Evolutionary conservation across 306 rosid species (phyloP), one percentile per base, ranked within the genome.

Genomic region (Vicia faba): DNA sequence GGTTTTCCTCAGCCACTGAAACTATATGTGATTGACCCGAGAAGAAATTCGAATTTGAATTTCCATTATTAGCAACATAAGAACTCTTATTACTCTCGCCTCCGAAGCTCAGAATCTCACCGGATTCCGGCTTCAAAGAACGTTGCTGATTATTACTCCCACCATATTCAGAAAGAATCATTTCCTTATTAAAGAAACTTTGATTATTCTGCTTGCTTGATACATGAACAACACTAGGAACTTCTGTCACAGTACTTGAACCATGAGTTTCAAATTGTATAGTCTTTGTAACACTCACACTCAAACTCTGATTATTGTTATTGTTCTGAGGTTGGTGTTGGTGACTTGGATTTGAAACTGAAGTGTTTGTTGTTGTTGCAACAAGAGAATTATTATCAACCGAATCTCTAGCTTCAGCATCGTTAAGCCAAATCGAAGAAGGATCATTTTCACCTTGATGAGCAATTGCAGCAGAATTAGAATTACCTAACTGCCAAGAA

Each of bases 401-500:
- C 0, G 91, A 80, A 33, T 88, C 95, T 69, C 85, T 78, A 9
- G 82, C 72, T 56, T 84, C 96, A 5, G 83, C 84, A 59, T 88
- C 97, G 62, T 59, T 85, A 18, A 93, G 58, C 99, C 97, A 93
- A 7, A 90, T 78, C 0, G 91, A 81, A 3, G 96, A 87, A 9
- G 97, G 97, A 20, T 93, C 99, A 63, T 79, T 88, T 61, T 93
- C 97, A 1, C 86, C 97, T 61, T 88, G 97, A 69, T 84, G 91
- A 64, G 81, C 16, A 12, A 55, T 55, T 25, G 15, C 6, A 53
- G 59, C 59, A 11, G 68, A 38, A 18, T 55, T 65, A 11, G 68
- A 38, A 1, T 79, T 78, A 36, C 46, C 12, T 36, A 83, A 44
- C 0, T 89, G 89, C 96, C 97, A 93, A 0, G 90, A 81, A 3